Evolutionary conservation across 2,329 filamentous ascomycete genomes (phyloP).

Genomic region (Didymella sp.): DNA sequence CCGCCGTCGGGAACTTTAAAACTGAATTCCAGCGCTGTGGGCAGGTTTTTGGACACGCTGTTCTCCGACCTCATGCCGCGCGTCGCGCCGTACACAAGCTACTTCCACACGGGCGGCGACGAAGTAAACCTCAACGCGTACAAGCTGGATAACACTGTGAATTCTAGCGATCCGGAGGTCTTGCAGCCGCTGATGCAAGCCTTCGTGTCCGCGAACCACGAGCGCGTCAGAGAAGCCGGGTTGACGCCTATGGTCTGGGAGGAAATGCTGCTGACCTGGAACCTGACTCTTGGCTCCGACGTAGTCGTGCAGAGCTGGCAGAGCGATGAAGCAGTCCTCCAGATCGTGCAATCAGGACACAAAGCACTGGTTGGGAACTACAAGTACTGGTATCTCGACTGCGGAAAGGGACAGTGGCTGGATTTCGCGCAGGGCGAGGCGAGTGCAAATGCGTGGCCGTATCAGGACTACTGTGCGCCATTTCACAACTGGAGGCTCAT

Average conservation of each 20-base stretch:
- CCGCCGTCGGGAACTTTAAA: constrained; percentile 71
- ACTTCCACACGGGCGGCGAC: constrained; percentile 89
- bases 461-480: constrained; percentile 81
- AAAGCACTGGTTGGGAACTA: constrained; percentile 78
- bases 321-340: constrained; percentile 66
- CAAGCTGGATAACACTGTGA: constrained; percentile 71
- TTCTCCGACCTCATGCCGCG: constrained; percentile 77
- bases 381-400: constrained; percentile 85
- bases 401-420: constrained; percentile 80
- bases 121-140: constrained; percentile 83
- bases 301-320: constrained; percentile 83
- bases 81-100: constrained; percentile 65
- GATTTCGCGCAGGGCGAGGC: constrained; percentile 66
- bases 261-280: constrained; percentile 82
- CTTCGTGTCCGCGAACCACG: constrained; percentile 75
- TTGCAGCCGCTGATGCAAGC: constrained; percentile 78
- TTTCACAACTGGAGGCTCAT: constrained; percentile 81
- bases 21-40: constrained; percentile 74
- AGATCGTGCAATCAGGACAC: constrained; percentile 68
- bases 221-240: constrained; percentile 66
- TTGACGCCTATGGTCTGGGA: constrained; percentile 85
- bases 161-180: constrained; percentile 68
- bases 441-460: constrained; percentile 66
- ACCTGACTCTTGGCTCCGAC: constrained; percentile 73
- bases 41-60: constrained; percentile 73